Evolutionary conservation across 345 rosid genomes (phyloP).

Genomic region (Limnanthes douglasii): DNA sequence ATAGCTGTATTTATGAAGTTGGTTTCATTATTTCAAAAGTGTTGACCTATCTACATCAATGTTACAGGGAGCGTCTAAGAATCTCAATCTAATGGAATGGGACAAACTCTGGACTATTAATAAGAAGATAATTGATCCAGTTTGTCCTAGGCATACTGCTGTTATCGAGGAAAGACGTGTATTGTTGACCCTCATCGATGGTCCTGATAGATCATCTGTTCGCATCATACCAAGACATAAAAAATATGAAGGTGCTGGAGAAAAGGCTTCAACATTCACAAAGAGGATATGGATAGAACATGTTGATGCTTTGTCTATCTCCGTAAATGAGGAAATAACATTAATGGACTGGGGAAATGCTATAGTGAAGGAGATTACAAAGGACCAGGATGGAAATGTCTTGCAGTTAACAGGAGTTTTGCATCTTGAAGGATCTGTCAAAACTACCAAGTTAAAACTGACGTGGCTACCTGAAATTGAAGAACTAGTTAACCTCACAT

Average conservation of each 20-base stretch:
- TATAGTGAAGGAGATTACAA: constrained; percentile 45
- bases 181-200: constrained; percentile 39
- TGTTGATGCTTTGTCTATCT: constrained; percentile 54
- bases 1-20: background rate
- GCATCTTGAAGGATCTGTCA: constrained; percentile 80
- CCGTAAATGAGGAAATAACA: constrained; percentile 69
- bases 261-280: constrained; percentile 70
- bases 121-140: constrained; percentile 84
- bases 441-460: constrained; percentile 81
- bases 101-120: constrained; percentile 96
- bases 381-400: constrained; percentile 46
- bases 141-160: constrained; percentile 93
- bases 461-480: constrained; percentile 65
- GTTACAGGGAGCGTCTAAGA: constrained; percentile 82
- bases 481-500: constrained; percentile 41
- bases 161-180: constrained; percentile 51
- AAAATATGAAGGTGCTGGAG: constrained; percentile 89
- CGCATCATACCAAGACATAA: constrained; percentile 74
- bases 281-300: constrained; percentile 71
- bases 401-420: constrained; percentile 40
- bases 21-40: background rate
- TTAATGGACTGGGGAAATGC: constrained; percentile 97
- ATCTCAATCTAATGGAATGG: constrained; percentile 96
- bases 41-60: background rate
- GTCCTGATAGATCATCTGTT: constrained; percentile 59